Conservation (phyloP, 768 basidiomycete genomes). For the Collybia sp. region DNA sequence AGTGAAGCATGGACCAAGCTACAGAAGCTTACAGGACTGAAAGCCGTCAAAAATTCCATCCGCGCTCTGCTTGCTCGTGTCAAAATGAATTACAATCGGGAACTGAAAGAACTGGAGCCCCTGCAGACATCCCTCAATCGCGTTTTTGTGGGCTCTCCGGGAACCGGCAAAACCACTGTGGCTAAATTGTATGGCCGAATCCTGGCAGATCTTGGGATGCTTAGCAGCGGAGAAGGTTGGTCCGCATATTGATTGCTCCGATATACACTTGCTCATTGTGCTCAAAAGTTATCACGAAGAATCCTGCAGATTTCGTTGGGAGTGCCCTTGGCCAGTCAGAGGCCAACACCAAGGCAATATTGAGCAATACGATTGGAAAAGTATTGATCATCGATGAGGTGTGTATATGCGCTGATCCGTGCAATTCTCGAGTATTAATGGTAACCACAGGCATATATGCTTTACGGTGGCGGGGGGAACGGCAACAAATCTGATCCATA, state of each 20-base stretch:
- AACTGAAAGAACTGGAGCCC: conserved; percentile 50
- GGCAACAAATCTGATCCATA: conserved; percentile 36
- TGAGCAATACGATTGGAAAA: conserved; percentile 55
- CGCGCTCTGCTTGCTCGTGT: conserved; percentile 40
- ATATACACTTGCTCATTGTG: background rate
- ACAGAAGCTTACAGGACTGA: conserved; percentile 49
- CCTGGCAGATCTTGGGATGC: conserved; percentile 51
- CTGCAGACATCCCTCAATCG: conserved; percentile 54
- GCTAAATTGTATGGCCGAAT: conserved; percentile 64
- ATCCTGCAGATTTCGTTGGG: conserved; percentile 68
- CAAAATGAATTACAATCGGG: conserved; percentile 53
- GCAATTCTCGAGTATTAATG: background rate
- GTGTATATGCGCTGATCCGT: conserved; percentile 3
- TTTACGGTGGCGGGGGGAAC: conserved; percentile 43
- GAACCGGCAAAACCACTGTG: conserved; percentile 71
- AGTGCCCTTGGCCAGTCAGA: conserved; percentile 55
- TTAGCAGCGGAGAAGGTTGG: conserved; percentile 72
- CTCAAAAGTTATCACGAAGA: conserved; percentile 56
- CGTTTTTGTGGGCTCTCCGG: conserved; percentile 63
- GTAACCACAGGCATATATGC: conserved; percentile 57
- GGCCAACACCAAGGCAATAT: conserved; percentile 57
- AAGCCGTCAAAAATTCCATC: conserved; percentile 51
- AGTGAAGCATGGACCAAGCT: conserved; percentile 49
- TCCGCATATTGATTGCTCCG: background rate
- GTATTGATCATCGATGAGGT: conserved; percentile 72